phyloP scores from a whole-genome alignment of 2,329 filamentous ascomycete species.

The Fusarium nematophilum region DNA sequence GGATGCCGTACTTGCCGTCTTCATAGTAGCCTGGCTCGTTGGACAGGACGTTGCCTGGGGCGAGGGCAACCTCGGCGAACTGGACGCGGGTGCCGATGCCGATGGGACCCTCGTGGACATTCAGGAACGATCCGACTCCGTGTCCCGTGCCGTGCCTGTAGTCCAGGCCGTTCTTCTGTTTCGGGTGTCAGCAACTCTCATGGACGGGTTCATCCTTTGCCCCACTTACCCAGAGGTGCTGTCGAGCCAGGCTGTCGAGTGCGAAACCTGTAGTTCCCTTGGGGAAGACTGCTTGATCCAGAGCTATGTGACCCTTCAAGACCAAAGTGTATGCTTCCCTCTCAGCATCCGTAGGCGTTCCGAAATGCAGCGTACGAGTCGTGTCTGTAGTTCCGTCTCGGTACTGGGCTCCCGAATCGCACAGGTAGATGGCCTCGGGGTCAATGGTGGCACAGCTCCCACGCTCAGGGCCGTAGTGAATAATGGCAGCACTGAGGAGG shows the following conservation, averaged over 20 bases:
- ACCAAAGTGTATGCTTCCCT: constrained; percentile 93
- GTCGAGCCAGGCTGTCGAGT: constrained; percentile 86
- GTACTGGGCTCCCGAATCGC: constrained; percentile 97
- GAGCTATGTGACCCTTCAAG: constrained; percentile 90
- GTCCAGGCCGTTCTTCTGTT: constrained; percentile 76
- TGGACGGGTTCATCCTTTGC: background rate
- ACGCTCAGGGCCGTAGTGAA: constrained; percentile 92
- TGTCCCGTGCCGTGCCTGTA: constrained; percentile 98
- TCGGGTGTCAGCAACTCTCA: constrained; percentile 27
- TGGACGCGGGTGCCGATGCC: constrained; percentile 93
- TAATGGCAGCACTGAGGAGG: constrained; percentile 81
- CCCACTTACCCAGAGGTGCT: constrained; percentile 83
- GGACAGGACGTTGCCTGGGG: constrained; percentile 93
- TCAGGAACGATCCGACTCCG: constrained; percentile 93
- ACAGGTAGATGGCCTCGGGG: constrained; percentile 87
- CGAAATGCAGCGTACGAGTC: constrained; percentile 93
- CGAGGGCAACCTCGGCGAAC: constrained; percentile 89
- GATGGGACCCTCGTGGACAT: constrained; percentile 97
- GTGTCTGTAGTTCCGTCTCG: constrained; percentile 96
- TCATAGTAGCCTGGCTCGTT: constrained; percentile 98
- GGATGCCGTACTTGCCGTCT: constrained; percentile 92
- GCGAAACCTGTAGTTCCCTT: constrained; percentile 96
- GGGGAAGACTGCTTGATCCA: constrained; percentile 89
- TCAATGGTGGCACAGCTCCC: constrained; percentile 87
- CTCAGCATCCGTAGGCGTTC: constrained; percentile 83